Conservation (phyloP, 179 eudicot genomes). For the Camellia oleifera region DNA sequence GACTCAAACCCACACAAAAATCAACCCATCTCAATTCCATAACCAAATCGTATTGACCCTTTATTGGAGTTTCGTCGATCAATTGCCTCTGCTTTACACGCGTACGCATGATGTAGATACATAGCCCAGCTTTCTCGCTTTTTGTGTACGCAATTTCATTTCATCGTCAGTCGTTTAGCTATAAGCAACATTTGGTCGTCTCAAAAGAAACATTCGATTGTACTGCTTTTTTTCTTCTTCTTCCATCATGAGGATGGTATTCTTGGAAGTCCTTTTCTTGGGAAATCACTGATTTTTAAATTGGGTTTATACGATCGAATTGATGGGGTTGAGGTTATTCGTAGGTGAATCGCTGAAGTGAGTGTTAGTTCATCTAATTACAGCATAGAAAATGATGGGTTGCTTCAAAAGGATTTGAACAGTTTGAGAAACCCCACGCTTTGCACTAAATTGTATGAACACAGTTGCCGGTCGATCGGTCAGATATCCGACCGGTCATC, state of each 20-base stretch:
- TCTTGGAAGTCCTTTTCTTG: constrained; percentile 9
- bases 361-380: constrained; percentile 11
- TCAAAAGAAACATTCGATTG: constrained; percentile 21
- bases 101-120: too few species aligned
- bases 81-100: too few species aligned
- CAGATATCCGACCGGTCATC: too few species aligned
- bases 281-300: background rate
- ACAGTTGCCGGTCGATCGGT: background rate
- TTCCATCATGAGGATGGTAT: constrained; percentile 9
- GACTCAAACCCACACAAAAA: too few species aligned
- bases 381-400: constrained; percentile 12
- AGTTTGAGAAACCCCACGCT: constrained; percentile 13
- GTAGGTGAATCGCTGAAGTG: constrained; percentile 32
- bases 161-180: too few species aligned
- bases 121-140: too few species aligned
- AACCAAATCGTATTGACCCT: too few species aligned
- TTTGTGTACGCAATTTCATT: too few species aligned
- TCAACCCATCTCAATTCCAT: too few species aligned
- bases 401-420: constrained; percentile 23
- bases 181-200: too few species aligned
- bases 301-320: constrained; percentile 7
- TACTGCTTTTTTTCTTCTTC: constrained; percentile 36
- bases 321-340: constrained; percentile 13
- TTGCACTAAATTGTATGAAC: constrained; percentile 49
- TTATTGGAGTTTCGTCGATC: too few species aligned